A percentile compares a stretch with the other conserved stretches of the same genome.
Conservation (phyloP, 768 basidiomycete genomes). For the Agaricus sinodeliciosus region DNA sequence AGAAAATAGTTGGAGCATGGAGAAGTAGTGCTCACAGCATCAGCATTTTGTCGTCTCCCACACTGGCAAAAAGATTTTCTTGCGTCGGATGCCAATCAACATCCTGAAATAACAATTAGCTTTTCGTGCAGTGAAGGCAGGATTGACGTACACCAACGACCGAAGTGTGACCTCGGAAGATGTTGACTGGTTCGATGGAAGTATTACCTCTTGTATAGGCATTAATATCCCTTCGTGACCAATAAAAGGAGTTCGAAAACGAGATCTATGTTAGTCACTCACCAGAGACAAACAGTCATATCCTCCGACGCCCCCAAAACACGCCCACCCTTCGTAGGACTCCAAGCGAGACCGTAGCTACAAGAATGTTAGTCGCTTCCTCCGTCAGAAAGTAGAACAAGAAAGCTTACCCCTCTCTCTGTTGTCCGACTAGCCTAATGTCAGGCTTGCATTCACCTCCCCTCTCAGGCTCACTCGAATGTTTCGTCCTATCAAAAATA, state of each 20-base stretch:
- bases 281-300: conserved; percentile 95
- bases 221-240: conserved; percentile 76
- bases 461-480: conserved; percentile 86
- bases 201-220: conserved; percentile 75
- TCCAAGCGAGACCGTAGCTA: conserved; percentile 95
- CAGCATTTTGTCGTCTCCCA: conserved; percentile 92
- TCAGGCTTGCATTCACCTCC: conserved; percentile 85
- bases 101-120: conserved; percentile 46
- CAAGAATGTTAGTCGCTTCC: conserved; percentile 4
- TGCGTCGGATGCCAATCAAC: conserved; percentile 90
- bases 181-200: conserved; percentile 75
- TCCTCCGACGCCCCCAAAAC: conserved; percentile 92
- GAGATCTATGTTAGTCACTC: conserved; percentile 15
- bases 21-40: conserved; percentile 64
- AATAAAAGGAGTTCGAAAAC: neutral
- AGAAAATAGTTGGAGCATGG: neutral
- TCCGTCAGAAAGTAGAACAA: neutral
- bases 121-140: neutral
- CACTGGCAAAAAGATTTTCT: conserved; percentile 86
- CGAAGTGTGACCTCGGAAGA: conserved; percentile 85
- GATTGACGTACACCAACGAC: conserved; percentile 74
- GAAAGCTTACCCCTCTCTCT: conserved; percentile 77
- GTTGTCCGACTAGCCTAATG: conserved; percentile 85
- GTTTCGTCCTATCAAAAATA: conserved; percentile 97
- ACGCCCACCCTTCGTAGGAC: conserved; percentile 73